Percentiles rank a stretch among this genome's conserved stretches.
Conservation (phyloP, 83 land plant species). For the Larix sibirica region DNA sequence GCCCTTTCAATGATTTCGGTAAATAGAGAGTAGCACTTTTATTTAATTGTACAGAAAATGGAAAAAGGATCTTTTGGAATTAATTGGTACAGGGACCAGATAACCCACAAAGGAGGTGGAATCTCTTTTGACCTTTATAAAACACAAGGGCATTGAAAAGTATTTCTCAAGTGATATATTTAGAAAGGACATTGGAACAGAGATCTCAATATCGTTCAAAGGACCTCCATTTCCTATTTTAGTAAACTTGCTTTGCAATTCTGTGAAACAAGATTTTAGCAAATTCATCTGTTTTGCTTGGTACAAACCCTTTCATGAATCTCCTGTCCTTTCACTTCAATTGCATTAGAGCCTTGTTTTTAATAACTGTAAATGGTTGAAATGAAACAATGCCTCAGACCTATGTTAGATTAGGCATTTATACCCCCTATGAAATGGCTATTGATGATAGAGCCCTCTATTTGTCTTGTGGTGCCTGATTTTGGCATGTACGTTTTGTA, state of each 20-base stretch:
- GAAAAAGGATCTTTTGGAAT: neutral
- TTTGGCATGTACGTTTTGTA: neutral
- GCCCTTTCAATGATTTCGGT: neutral
- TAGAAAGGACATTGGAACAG: neutral
- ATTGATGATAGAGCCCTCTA: neutral
- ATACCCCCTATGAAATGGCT: neutral
- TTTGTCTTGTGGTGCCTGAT: neutral
- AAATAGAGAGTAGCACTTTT: neutral
- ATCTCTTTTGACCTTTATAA: neutral
- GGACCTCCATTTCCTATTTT: neutral
- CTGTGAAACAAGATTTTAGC: neutral
- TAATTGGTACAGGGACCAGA: neutral
- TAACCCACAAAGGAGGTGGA: no score
- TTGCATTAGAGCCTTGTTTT: neutral
- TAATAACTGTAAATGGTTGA: neutral
- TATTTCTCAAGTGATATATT: neutral
- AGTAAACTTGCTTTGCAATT: neutral
- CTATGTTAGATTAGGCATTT: no score
- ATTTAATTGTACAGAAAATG: neutral
- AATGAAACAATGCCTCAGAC: neutral
- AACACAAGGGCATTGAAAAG: neutral
- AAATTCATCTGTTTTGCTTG: neutral
- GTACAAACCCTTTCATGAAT: no score
- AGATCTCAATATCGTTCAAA: neutral
- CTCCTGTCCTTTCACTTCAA: no score